phyloP scores from a whole-genome alignment of 371 early-diverging fungal genomes.

The Coemansia linderi region DNA sequence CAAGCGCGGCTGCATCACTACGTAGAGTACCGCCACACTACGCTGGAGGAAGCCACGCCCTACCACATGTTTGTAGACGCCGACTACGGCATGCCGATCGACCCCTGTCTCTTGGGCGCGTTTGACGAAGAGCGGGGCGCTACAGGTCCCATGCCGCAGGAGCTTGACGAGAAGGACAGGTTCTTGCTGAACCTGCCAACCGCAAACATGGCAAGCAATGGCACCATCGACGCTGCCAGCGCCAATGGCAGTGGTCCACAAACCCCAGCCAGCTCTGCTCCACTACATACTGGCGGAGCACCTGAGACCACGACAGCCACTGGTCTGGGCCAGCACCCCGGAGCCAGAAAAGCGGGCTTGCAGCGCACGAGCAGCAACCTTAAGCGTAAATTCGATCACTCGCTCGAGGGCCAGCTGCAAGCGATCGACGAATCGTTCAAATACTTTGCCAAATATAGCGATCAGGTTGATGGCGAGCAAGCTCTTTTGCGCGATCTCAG shows the following conservation, averaged over 20 bases:
- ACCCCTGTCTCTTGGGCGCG: constrained; percentile 61
- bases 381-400: constrained; percentile 54
- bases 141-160: constrained; percentile 15
- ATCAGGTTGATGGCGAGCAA: constrained; percentile 22
- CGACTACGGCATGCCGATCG: constrained; percentile 71
- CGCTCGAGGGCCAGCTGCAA: constrained; percentile 65
- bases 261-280: neutral
- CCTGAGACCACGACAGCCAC: neutral
- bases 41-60: constrained; percentile 66
- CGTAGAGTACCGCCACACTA: constrained; percentile 64
- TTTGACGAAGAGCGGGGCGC: constrained; percentile 48
- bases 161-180: constrained; percentile 64
- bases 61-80: constrained; percentile 67
- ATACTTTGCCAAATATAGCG: constrained; percentile 55
- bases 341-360: constrained; percentile 20
- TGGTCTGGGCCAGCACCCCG: neutral
- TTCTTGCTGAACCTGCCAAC: constrained; percentile 62
- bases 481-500: constrained; percentile 56
- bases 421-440: constrained; percentile 75
- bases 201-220: neutral
- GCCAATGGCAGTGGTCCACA: constrained; percentile 8
- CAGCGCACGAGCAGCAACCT: constrained; percentile 33
- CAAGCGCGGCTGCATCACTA: constrained; percentile 56
- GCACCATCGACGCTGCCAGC: neutral
- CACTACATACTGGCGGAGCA: neutral